These are phyloP conservation scores for Umbelopsis isabellina DNA, from an alignment of 192 early-diverging fungal species.

Conservation along the genomic window DNA sequence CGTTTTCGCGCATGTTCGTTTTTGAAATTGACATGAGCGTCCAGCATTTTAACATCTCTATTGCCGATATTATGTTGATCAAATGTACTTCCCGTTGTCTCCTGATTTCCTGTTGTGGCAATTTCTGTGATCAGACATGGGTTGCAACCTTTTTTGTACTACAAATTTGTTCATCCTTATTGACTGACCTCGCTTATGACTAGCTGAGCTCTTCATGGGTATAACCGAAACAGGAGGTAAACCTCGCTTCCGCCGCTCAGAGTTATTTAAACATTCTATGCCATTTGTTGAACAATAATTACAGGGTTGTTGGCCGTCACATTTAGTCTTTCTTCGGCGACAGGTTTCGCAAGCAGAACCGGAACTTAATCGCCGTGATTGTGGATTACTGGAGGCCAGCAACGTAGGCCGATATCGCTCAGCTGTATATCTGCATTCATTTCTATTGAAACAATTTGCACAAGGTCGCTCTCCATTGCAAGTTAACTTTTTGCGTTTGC, in stretches of 20 bases:
- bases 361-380: slow-evolving; percentile 34
- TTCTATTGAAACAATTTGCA: slow-evolving; percentile 3
- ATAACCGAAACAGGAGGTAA: not conserved
- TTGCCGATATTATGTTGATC: not conserved
- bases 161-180: not conserved
- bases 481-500: slow-evolving; percentile 14
- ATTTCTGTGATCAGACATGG: slow-evolving; percentile 19
- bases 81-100: not conserved
- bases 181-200: slow-evolving; percentile 22
- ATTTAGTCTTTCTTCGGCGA: slow-evolving; percentile 42
- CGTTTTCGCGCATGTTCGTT: slow-evolving; percentile 1
- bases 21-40: slow-evolving; percentile 6
- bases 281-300: slow-evolving; percentile 35
- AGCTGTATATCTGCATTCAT: slow-evolving; percentile 9
- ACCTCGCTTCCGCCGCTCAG: slow-evolving; percentile 27
- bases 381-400: slow-evolving; percentile 1
- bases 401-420: slow-evolving; percentile 11
- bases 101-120: slow-evolving; percentile 23
- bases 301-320: slow-evolving; percentile 42
- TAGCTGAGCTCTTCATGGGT: not conserved
- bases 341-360: slow-evolving; percentile 47
- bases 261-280: slow-evolving; percentile 37
- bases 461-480: slow-evolving; percentile 18
- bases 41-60: not conserved
- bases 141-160: not conserved